Conservation (phyloP, 1,284 basidiomycete species). For the Singerocomus rubriflavus region DNA sequence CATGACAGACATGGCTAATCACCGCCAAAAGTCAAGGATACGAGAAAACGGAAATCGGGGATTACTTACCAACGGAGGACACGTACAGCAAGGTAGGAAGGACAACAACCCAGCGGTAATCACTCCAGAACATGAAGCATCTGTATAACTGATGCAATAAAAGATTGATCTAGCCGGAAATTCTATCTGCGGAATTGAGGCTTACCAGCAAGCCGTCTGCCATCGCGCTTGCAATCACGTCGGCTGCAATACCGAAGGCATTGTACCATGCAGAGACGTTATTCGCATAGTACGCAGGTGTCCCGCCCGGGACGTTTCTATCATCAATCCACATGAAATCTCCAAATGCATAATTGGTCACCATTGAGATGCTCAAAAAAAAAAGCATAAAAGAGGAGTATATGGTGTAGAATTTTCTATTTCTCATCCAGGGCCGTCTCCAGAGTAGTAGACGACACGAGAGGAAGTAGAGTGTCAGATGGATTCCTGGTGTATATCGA, state of each 20-base stretch:
- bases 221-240: slow-evolving; percentile 4
- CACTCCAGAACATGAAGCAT: slow-evolving; percentile 2
- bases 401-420: slow-evolving; percentile 1
- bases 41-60: too few species aligned
- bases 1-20: neutral
- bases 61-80: neutral
- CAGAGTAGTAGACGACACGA: slow-evolving; percentile 1
- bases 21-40: too few species aligned
- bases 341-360: slow-evolving; percentile 2
- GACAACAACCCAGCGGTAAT: neutral
- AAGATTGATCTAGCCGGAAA: neutral
- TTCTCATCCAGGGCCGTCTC: neutral
- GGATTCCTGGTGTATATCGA: neutral
- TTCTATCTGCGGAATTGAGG: neutral
- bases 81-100: neutral
- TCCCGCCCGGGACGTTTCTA: slow-evolving; percentile 1
- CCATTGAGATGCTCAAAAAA: slow-evolving; percentile 2
- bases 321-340: slow-evolving; percentile 6
- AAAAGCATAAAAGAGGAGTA: slow-evolving; percentile 4
- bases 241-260: neutral
- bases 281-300: neutral
- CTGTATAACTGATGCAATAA: neutral
- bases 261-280: slow-evolving; percentile 8
- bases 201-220: slow-evolving; percentile 6
- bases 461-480: slow-evolving; percentile 2